phyloP scores from a whole-genome alignment of 208 protist species.

The Balamuthia mandrillaris region DNA sequence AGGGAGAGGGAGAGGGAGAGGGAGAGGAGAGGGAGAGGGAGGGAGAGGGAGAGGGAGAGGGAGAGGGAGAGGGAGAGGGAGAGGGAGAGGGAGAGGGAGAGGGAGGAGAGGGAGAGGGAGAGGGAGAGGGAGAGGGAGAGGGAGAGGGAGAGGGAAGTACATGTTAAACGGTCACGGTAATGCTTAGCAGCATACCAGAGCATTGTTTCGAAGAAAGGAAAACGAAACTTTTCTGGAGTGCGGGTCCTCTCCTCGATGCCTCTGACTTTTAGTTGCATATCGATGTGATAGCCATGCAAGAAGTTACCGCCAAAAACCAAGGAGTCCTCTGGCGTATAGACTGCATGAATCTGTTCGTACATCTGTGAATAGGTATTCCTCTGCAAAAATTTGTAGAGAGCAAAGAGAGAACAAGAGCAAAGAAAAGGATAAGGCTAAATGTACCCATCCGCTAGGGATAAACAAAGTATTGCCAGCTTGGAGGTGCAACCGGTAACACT shows the following conservation, averaged over 20 bases:
- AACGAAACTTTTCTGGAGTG: constrained; percentile 41
- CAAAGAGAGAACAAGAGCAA: background rate
- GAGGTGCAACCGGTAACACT: constrained; percentile 6
- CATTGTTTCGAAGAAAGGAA: constrained; percentile 46
- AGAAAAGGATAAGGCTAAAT: background rate
- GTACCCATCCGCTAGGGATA: constrained; percentile 26
- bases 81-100: background rate
- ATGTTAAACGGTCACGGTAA: background rate
- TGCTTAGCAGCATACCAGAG: constrained; percentile 25
- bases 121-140: background rate
- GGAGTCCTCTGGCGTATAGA: constrained; percentile 58
- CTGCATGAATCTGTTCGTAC: constrained; percentile 50
- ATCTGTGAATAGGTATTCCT: background rate
- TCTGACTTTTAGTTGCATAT: constrained; percentile 40
- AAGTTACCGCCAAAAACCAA: constrained; percentile 69
- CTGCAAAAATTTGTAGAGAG: background rate
- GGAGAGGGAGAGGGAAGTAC: background rate
- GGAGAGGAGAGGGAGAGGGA: no score
- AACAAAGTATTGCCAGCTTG: constrained; percentile 45
- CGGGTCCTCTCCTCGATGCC: constrained; percentile 26
- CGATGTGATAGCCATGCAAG: constrained; percentile 33
- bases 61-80: background rate
- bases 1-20: no score
- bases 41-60: background rate
- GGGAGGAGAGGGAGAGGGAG: background rate